Evolutionary conservation across 2,329 filamentous ascomycete species (phyloP), one percentile per base, ranked within the genome.

Genomic region (Rachicladosporium sp.): DNA sequence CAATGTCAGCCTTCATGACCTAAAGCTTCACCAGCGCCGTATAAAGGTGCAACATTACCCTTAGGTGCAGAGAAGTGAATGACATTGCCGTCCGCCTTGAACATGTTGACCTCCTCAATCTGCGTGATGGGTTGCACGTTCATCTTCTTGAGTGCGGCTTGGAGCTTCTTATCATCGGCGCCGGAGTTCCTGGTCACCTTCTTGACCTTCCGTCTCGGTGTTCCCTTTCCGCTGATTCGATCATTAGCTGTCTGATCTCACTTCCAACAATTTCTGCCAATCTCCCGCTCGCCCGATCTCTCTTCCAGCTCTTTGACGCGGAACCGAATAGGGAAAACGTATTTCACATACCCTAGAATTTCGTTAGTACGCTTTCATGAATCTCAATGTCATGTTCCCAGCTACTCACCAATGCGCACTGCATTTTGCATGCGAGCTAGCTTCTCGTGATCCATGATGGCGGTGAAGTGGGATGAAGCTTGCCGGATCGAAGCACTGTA

Each of bases 51-150:
- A n/a, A n/a, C n/a, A n/a, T n/a, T 71, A 96, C 91, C 91, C 76
- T 95, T 95, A 57, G 91, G 91, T 61, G 85, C 85, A 58, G 86
- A 82, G 66, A 98, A 98, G 78, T 98, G 91, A 62, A 98, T 96
- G 67, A 98, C 91, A 68, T 98, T 98, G 68, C 91, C 91, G 65
- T 98, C 91, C 64, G 84, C 82, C 83, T 98, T 98, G 82, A 98
- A 98, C 91, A 98, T 98, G 82, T 98, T 98, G 67, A 98, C 91
- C 76, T 98, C 91, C 80, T 98, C 91, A 59, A 98, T 98, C 53
- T 84, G 86, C 74, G 93, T 88, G 70, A 98, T 96, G 60, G 91
- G 91, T 78, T 98, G 91, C 44, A 93, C 89, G 71, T 96, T 96
- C 67, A 98, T 80, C 82, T 98, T 98, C 84, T 98, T 98, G 54